Evolutionary conservation across 768 basidiomycete genomes (phyloP), one percentile per base, ranked within the genome.

Genomic region (Calocera viscosa): DNA sequence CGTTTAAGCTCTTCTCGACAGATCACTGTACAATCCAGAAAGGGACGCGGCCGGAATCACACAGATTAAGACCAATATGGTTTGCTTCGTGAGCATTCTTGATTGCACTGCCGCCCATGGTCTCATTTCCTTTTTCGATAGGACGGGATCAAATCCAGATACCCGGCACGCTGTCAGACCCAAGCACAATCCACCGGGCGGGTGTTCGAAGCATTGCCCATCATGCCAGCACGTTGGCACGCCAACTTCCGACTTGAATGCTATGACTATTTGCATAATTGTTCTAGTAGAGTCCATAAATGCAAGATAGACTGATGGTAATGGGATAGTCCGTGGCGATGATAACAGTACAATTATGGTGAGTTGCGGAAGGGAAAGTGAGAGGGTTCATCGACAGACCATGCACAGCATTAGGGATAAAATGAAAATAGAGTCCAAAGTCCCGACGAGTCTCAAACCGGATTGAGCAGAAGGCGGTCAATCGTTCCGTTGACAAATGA

Each of bases 401-500:
- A 60, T 26, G 53, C 53, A 60, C 53, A 60, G 53, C 53, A 60
- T 60, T 32, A 60, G 26, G 30, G 53, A 28, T 32, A 60, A 19
- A 60, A 60, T 28, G 53, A 26, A 38, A 64, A 24, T n/a, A 32
- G 28, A 40, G 33, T 34, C 64, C 22, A 39, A 12, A 35, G 60
- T 63, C 24, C 30, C 26, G 2, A 32, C 5, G 17, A 7, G 35
- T 40, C 33, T 64, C 64, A 64, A 35, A 39, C 34, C 64, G 63
- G 64, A 60, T 65, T 30, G n/a, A 89, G 78, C 67, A 92, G 78
- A 47, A 84, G 79, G 65, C 85, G 79, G 73, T 92, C 90, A 69
- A 94, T 91, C 16, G 85, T 82, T 63, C 84, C 81, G 70, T 93
- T 94, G 76, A 94, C 90, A 30, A 81, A 80, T 30, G 79, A 78